These are phyloP conservation scores for Saccharomyces eubayanus DNA, from an alignment of 805 yeast species.

Conservation along the genomic window DNA sequence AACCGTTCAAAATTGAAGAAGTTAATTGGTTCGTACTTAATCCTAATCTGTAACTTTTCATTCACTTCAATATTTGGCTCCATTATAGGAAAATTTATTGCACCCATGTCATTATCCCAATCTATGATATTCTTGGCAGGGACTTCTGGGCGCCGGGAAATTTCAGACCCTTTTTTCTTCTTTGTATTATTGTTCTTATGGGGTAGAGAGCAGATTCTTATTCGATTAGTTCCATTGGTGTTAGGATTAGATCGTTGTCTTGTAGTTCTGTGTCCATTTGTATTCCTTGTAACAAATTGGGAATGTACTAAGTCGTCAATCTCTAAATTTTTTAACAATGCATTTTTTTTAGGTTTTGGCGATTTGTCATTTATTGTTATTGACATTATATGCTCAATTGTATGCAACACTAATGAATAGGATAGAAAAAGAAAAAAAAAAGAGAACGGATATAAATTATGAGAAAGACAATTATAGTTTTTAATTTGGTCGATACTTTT, in stretches of 20 bases:
- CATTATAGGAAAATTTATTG: background rate
- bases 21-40: slow-evolving; percentile 21
- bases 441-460: background rate
- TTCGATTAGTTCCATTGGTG: background rate
- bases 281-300: slow-evolving; percentile 3
- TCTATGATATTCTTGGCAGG: background rate
- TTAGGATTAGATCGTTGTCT: background rate
- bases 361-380: background rate
- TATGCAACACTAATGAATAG: background rate
- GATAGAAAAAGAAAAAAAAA: background rate
- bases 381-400: background rate
- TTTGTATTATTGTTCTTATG: background rate
- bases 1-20: slow-evolving; percentile 16
- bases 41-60: slow-evolving; percentile 7
- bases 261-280: background rate
- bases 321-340: slow-evolving; percentile 13
- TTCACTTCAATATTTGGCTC: background rate
- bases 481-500: background rate
- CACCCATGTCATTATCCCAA: background rate
- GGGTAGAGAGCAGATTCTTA: background rate
- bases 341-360: background rate
- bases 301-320: slow-evolving; percentile 24
- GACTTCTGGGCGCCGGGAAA: background rate
- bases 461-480: background rate
- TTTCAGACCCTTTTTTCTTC: background rate